Conservation (phyloP, 768 basidiomycete species). For the Guyanaporus albipodus region DNA sequence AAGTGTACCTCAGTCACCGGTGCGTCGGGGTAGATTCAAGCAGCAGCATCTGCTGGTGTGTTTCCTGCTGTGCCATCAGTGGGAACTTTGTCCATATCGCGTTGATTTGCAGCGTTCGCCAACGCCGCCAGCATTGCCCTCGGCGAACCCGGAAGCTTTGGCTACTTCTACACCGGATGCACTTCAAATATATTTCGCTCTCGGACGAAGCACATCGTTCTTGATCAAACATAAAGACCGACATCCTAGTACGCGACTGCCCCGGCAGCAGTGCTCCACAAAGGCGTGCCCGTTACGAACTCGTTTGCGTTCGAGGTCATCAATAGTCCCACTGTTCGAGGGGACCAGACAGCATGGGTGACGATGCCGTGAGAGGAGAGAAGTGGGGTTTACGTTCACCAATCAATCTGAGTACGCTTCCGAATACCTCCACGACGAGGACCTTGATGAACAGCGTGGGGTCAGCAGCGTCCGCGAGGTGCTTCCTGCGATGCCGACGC, state of each 20-base stretch:
- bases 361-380: no score
- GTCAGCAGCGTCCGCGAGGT: conserved; percentile 95
- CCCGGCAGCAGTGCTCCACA: conserved; percentile 23
- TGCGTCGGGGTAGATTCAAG: no score
- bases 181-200: no score
- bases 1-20: no score
- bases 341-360: conserved; percentile 12
- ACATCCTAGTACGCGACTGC: conserved; percentile 31
- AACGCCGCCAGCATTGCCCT: no score
- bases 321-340: conserved; percentile 64
- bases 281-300: conserved; percentile 41
- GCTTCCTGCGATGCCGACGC: conserved; percentile 92
- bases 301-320: conserved; percentile 66
- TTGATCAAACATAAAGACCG: background rate
- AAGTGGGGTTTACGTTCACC: no score
- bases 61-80: no score
- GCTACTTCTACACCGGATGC: no score
- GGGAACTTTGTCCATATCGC: no score
- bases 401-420: conserved; percentile 86
- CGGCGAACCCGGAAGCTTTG: no score
- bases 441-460: conserved; percentile 95
- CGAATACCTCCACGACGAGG: conserved; percentile 93
- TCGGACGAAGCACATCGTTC: background rate
- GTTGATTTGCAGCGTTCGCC: no score
- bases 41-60: no score